These are phyloP conservation scores for Botryotinia narcissicola DNA, from an alignment of 2,329 filamentous ascomycete genomes.

Conservation along the genomic window DNA sequence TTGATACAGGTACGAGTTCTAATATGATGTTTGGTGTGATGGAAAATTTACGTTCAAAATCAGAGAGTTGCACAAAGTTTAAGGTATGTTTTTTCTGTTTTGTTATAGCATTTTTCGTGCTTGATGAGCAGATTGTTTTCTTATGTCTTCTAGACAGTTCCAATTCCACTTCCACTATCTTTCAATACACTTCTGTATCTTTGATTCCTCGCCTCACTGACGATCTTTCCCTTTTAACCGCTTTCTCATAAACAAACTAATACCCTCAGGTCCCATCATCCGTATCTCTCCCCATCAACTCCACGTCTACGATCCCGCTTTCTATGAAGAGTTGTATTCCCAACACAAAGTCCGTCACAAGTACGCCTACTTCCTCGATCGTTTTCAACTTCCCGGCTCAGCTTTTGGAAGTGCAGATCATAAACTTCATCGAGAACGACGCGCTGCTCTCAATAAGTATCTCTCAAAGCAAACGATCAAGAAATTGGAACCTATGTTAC, in stretches of 20 bases:
- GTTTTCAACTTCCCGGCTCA: not conserved
- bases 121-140: not conserved
- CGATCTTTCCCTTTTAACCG: too few relatives aligned
- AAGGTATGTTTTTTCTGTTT: not conserved
- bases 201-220: not conserved
- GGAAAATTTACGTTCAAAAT: conserved; percentile 13
- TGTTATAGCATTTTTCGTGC: not conserved
- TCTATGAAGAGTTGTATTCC: conserved; percentile 31
- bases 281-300: conserved; percentile 27
- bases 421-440: conserved; percentile 29
- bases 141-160: not conserved
- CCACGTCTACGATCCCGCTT: conserved; percentile 25
- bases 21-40: conserved; percentile 13
- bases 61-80: conserved; percentile 10
- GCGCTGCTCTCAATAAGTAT: conserved; percentile 30
- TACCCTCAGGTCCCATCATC: conserved; percentile 25
- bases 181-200: not conserved
- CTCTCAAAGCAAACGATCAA: conserved; percentile 27
- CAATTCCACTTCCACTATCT: not conserved
- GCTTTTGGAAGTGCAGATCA: conserved; percentile 30
- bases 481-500: conserved; percentile 29
- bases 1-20: conserved; percentile 11
- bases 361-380: conserved; percentile 23
- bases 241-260: not conserved
- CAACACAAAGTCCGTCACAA: conserved; percentile 23